Evolutionary conservation across 2,329 filamentous ascomycete genomes (phyloP).

Genomic region (Mycogone perniciosa): DNA sequence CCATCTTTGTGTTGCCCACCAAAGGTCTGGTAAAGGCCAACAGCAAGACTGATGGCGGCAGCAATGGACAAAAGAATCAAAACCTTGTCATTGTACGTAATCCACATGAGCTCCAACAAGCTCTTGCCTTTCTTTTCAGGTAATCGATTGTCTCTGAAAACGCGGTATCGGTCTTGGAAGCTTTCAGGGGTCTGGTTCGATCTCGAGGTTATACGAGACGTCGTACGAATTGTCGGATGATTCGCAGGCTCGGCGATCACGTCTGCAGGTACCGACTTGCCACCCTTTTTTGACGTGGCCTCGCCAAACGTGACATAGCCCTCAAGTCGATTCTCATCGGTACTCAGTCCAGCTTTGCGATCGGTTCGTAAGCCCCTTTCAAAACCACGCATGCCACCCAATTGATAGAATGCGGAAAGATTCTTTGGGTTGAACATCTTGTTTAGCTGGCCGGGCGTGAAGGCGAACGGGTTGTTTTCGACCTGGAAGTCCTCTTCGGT

Average conservation of each 20-base stretch:
- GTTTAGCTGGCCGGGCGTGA: constrained; percentile 72
- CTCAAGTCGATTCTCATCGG: constrained; percentile 63
- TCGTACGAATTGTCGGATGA: not conserved
- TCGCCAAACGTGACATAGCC: constrained; percentile 68
- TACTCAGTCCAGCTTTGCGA: constrained; percentile 64
- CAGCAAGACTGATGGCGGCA: constrained; percentile 64
- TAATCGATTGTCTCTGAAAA: constrained; percentile 66
- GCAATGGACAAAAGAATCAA: constrained; percentile 65
- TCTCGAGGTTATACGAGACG: not conserved
- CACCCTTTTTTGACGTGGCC: constrained; percentile 40
- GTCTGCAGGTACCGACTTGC: constrained; percentile 31
- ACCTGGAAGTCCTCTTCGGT: constrained; percentile 71
- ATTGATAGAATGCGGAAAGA: constrained; percentile 68
- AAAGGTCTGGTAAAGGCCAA: constrained; percentile 71
- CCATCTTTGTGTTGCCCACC: constrained; percentile 46
- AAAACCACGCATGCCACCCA: constrained; percentile 72
- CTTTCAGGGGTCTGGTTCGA: constrained; percentile 5
- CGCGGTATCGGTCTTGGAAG: constrained; percentile 55
- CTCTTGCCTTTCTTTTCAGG: constrained; percentile 70
- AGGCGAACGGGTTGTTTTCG: constrained; percentile 77
- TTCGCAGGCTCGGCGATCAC: not conserved
- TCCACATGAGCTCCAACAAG: constrained; percentile 69
- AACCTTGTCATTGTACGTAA: constrained; percentile 79
- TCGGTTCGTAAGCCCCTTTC: constrained; percentile 74
- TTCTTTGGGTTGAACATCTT: constrained; percentile 91